These are phyloP conservation scores for Didymella sp. DNA, from an alignment of 2,329 filamentous ascomycete species.

Conservation along the genomic window DNA sequence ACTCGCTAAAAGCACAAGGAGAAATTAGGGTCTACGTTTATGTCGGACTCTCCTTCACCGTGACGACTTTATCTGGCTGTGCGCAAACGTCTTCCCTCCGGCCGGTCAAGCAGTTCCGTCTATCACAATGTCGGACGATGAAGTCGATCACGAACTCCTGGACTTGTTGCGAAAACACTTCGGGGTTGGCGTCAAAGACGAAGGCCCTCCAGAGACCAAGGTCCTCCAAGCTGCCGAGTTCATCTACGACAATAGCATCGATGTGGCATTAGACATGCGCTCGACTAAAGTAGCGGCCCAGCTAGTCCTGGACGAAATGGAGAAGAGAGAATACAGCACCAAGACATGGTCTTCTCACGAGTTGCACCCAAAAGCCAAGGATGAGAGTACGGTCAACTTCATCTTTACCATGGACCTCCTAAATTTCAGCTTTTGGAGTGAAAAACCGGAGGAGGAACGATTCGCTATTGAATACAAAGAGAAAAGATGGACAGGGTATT, in stretches of 20 bases:
- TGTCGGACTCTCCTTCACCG: background rate
- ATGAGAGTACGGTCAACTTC: conserved; percentile 83
- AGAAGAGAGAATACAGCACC: conserved; percentile 81
- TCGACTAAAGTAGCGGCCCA: conserved; percentile 83
- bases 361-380: conserved; percentile 83
- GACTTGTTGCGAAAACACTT: conserved; percentile 84
- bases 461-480: conserved; percentile 85
- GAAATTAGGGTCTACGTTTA: too few species aligned
- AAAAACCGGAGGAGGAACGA: conserved; percentile 69
- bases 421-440: conserved; percentile 98
- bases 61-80: background rate
- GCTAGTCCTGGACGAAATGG: conserved; percentile 81
- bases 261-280: conserved; percentile 85
- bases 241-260: conserved; percentile 90
- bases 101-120: background rate
- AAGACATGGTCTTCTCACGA: conserved; percentile 88
- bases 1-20: background rate
- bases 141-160: conserved; percentile 85
- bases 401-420: conserved; percentile 97
- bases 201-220: conserved; percentile 73
- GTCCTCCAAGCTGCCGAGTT: conserved; percentile 84
- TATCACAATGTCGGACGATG: conserved; percentile 82
- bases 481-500: conserved; percentile 90
- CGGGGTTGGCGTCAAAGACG: conserved; percentile 62
- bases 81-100: background rate